phyloP scores from a whole-genome alignment of 2,329 filamentous ascomycete species.

The Hysterium pulicare region DNA sequence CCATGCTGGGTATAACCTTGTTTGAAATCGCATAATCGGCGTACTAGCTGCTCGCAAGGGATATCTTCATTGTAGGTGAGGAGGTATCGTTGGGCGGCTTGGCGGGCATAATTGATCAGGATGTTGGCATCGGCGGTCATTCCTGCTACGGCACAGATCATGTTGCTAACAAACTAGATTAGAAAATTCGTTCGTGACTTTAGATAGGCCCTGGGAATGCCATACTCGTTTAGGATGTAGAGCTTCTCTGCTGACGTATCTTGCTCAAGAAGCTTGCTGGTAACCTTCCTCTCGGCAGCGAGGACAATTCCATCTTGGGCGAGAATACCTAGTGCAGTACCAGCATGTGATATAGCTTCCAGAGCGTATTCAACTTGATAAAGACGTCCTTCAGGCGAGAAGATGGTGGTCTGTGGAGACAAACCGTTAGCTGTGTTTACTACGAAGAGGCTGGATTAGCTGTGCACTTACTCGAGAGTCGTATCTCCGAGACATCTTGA shows the following conservation, averaged over 20 bases:
- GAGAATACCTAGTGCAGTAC: conserved; percentile 92
- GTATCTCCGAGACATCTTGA: conserved; percentile 89
- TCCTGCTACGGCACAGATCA: conserved; percentile 98
- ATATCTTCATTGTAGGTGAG: conserved; percentile 99
- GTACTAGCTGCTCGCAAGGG: conserved; percentile 96
- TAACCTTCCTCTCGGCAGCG: conserved; percentile 97
- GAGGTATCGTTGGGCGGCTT: conserved; percentile 95
- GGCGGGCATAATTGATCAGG: conserved; percentile 98
- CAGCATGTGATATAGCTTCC: conserved; percentile 97
- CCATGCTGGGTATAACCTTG: conserved; percentile 99
- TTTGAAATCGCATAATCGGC: conserved; percentile 94
- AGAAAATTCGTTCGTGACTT: conserved; percentile 1
- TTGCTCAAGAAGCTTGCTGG: conserved; percentile 97
- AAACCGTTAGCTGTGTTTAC: conserved; percentile 17
- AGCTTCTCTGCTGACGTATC: conserved; percentile 99
- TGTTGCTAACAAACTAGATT: conserved; percentile 66
- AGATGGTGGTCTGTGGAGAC: conserved; percentile 82
- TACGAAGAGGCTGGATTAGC: conserved; percentile 5
- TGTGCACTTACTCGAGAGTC: conserved; percentile 77
- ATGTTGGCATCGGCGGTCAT: conserved; percentile 99
- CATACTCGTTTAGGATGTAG: conserved; percentile 97
- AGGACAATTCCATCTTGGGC: conserved; percentile 98
- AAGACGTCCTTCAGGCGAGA: conserved; percentile 95
- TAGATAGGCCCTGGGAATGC: conserved; percentile 6
- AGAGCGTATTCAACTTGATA: conserved; percentile 99